A percentile compares a stretch with the other conserved stretches of the same genome.
Evolutionary conservation across 2,329 filamentous ascomycete genomes (phyloP).

Genomic region (Fusarium euwallaceae): DNA sequence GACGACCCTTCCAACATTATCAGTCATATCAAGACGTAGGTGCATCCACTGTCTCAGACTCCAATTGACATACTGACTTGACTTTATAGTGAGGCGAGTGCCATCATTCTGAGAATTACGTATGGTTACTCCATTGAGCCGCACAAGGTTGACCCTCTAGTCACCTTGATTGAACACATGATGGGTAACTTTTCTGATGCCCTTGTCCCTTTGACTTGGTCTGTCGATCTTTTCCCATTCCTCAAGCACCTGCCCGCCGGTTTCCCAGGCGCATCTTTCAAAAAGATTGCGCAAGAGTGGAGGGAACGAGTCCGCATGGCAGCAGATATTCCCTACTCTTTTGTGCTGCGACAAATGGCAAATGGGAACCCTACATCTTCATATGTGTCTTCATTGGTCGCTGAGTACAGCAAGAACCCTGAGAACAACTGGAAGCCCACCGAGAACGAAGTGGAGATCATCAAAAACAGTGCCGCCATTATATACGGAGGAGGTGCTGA

Average conservation of each 20-base stretch:
- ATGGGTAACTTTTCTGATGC: conserved; percentile 48
- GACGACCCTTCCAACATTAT: conserved; percentile 38
- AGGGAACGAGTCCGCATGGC: conserved; percentile 29
- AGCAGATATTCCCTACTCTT: conserved; percentile 47
- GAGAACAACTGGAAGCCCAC: conserved; percentile 10
- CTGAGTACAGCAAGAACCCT: conserved; percentile 19
- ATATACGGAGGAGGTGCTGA: conserved; percentile 50
- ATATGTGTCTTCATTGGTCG: conserved; percentile 46
- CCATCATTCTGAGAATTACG: conserved; percentile 46
- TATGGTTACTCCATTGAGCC: conserved; percentile 52
- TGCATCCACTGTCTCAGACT: background rate
- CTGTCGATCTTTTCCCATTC: conserved; percentile 50
- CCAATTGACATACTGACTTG: background rate
- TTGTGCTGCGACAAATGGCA: conserved; percentile 47
- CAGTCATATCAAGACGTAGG: conserved; percentile 48
- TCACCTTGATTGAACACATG: conserved; percentile 47
- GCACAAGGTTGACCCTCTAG: conserved; percentile 47
- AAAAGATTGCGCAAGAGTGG: conserved; percentile 48
- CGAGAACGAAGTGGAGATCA: conserved; percentile 39
- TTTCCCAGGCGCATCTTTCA: conserved; percentile 49
- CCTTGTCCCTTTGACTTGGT: conserved; percentile 49
- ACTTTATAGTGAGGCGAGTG: conserved; percentile 43
- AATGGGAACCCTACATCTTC: conserved; percentile 34
- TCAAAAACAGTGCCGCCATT: conserved; percentile 44
- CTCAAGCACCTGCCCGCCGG: conserved; percentile 48